Evolutionary conservation across 116 monocot species (phyloP).

Genomic region (Posidonia oceanica): DNA sequence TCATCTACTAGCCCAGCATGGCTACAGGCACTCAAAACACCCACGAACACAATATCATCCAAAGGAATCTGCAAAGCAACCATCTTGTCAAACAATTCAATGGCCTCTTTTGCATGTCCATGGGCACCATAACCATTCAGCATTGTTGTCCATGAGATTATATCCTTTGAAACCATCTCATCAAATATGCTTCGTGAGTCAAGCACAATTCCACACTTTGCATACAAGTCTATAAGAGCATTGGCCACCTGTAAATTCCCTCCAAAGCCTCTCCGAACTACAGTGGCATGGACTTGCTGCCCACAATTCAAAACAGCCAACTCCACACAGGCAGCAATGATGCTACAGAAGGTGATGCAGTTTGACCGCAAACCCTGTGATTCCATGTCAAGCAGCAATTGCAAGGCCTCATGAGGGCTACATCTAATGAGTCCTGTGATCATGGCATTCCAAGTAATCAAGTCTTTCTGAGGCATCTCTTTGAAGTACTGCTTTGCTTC

Average conservation of each 20-base stretch:
- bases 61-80: conserved; percentile 14
- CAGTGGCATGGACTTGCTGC: conserved; percentile 38
- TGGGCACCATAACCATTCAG: conserved; percentile 50
- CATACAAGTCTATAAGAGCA: conserved; percentile 64
- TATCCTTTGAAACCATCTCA: conserved; percentile 28
- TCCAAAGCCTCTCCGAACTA: conserved; percentile 30
- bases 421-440: conserved; percentile 29
- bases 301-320: conserved; percentile 38
- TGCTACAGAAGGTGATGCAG: conserved; percentile 47
- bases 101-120: conserved; percentile 46
- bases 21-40: conserved; percentile 55
- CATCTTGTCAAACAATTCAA: conserved; percentile 49
- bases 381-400: conserved; percentile 22
- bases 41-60: conserved; percentile 39
- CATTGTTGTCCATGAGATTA: conserved; percentile 72
- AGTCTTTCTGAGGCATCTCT: conserved; percentile 35
- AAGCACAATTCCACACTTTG: conserved; percentile 44
- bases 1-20: conserved; percentile 61
- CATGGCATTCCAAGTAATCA: conserved; percentile 75
- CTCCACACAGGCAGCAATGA: conserved; percentile 35
- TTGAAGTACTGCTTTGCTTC: conserved; percentile 38
- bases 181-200: conserved; percentile 30
- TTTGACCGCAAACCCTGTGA: conserved; percentile 24
- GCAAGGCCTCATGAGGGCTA: conserved; percentile 18
- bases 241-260: conserved; percentile 31